These are phyloP conservation scores for Friedmanniomyces simplex DNA, from an alignment of 495 filamentous ascomycete species.

Conservation along the genomic window DNA sequence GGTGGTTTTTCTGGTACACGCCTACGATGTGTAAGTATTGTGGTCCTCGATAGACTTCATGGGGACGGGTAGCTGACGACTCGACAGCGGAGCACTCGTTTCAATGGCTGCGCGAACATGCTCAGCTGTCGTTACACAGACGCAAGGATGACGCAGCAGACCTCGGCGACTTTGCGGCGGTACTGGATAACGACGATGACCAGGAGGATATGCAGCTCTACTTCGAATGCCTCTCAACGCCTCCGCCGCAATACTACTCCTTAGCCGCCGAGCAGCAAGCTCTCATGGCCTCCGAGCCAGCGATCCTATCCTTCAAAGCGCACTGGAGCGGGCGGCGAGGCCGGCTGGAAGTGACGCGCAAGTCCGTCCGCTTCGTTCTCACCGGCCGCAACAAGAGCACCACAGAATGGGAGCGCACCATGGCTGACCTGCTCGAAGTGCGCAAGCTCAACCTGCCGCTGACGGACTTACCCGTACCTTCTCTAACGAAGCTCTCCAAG, in stretches of 20 bases:
- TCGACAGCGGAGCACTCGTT: conserved; percentile 33
- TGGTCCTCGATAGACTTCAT: background rate
- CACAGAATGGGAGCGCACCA: background rate
- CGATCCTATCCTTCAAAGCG: background rate
- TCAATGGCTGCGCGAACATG: conserved; percentile 30
- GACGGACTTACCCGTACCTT: conserved; percentile 14
- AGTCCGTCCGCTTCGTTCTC: conserved; percentile 1
- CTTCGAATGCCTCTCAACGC: conserved; percentile 5
- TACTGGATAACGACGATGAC: conserved; percentile 7
- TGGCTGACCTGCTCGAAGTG: conserved; percentile 2
- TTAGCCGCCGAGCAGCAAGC: background rate
- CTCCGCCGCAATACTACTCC: background rate
- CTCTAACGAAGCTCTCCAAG: conserved; percentile 4
- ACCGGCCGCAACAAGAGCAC: background rate
- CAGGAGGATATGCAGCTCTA: conserved; percentile 22
- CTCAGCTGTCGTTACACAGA: conserved; percentile 23
- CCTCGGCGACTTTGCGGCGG: conserved; percentile 6
- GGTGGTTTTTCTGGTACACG: conserved; percentile 24
- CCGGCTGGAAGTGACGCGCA: background rate
- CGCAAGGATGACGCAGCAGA: background rate
- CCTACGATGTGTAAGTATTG: conserved; percentile 20
- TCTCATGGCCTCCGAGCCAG: background rate
- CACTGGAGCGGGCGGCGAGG: conserved; percentile 1
- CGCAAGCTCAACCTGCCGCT: background rate
- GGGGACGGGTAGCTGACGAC: background rate